A percentile compares a stretch with the other conserved stretches of the same genome.
These are phyloP conservation scores for Coemansia sp. DNA, from an alignment of 192 early-diverging fungal genomes.

Conservation along the genomic window DNA sequence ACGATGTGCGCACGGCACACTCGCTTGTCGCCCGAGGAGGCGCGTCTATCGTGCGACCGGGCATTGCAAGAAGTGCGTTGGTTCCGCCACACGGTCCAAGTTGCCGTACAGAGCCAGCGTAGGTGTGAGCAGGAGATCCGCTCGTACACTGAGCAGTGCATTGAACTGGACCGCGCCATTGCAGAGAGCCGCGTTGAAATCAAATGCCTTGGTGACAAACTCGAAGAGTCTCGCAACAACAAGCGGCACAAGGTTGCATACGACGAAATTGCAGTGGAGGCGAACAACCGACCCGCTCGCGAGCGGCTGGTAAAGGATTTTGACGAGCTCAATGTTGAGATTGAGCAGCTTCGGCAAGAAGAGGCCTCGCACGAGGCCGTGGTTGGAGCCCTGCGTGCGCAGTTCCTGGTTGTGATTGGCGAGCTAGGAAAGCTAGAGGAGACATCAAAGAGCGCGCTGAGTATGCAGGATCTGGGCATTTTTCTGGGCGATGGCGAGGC, in stretches of 20 bases:
- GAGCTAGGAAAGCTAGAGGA: conserved; percentile 39
- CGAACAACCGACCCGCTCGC: conserved; percentile 36
- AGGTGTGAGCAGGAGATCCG: conserved; percentile 28
- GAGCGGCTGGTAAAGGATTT: conserved; percentile 26
- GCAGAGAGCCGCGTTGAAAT: conserved; percentile 6
- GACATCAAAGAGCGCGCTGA: conserved; percentile 46
- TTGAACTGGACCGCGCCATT: conserved; percentile 15
- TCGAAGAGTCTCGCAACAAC: conserved; percentile 49
- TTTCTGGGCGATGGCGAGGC: conserved; percentile 29
- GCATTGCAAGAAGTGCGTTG: conserved; percentile 47
- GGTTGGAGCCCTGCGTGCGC: conserved; percentile 24
- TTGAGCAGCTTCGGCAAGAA: conserved; percentile 44
- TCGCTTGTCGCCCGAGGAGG: conserved; percentile 26
- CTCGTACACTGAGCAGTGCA: conserved; percentile 16
- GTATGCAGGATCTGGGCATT: conserved; percentile 47
- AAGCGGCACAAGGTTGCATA: conserved; percentile 52
- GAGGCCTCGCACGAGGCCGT: conserved; percentile 26
- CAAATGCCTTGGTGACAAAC: conserved; percentile 25
- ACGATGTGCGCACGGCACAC: conserved; percentile 27
- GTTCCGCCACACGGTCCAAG: conserved; percentile 42
- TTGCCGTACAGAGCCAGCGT: conserved; percentile 41
- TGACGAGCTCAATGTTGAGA: conserved; percentile 25
- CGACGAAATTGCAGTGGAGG: conserved; percentile 50
- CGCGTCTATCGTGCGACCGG: conserved; percentile 16
- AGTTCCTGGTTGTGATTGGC: conserved; percentile 27